These are phyloP conservation scores for Salix viminalis DNA, from an alignment of 345 rosid genomes.

Conservation along the genomic window DNA sequence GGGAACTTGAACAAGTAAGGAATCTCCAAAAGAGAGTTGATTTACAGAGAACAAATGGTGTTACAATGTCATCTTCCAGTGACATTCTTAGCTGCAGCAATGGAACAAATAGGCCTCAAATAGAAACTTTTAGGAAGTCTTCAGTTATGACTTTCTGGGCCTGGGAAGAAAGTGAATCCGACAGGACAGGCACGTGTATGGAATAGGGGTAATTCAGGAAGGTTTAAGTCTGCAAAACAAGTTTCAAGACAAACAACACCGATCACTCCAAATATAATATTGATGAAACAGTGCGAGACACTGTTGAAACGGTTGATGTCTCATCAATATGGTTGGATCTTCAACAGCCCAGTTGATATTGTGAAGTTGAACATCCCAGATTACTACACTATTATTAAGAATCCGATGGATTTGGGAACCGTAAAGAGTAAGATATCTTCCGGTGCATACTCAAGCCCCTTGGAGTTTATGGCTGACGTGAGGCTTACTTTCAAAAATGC, in stretches of 20 bases:
- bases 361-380: constrained; percentile 33
- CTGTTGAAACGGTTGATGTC: constrained; percentile 33
- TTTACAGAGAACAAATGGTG: constrained; percentile 3
- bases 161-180: constrained; percentile 52
- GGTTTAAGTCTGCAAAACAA: constrained; percentile 46
- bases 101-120: constrained; percentile 29
- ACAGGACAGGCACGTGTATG: constrained; percentile 32
- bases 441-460: constrained; percentile 26
- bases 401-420: constrained; percentile 61
- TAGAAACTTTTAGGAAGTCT: constrained; percentile 37
- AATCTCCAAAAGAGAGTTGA: constrained; percentile 16
- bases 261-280: constrained; percentile 35
- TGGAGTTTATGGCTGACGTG: constrained; percentile 46
- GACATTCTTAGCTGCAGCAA: constrained; percentile 23
- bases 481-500: constrained; percentile 56
- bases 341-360: constrained; percentile 46
- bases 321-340: constrained; percentile 46
- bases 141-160: constrained; percentile 34
- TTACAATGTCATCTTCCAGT: constrained; percentile 7
- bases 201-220: constrained; percentile 53
- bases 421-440: constrained; percentile 32
- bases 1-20: constrained; percentile 22
- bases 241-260: constrained; percentile 35
- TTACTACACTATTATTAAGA: constrained; percentile 39
- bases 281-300: constrained; percentile 26